Conservation (phyloP, 1,139 yeast species). For the Yamadazyma dendronema region DNA sequence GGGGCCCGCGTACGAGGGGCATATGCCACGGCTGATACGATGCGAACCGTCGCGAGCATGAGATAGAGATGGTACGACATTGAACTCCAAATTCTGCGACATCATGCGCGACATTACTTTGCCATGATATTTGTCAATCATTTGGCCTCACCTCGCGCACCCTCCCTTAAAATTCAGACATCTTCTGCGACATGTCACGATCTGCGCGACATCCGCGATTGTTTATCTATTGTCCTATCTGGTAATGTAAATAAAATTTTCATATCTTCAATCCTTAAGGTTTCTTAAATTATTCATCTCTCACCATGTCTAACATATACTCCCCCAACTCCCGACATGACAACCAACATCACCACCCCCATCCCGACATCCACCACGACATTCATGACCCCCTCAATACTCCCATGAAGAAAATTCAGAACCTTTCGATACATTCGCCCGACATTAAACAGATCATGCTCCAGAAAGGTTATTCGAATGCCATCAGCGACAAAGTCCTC, state of each 20-base stretch:
- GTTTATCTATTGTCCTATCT: constrained; percentile 1
- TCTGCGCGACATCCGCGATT: neutral
- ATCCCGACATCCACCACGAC: neutral
- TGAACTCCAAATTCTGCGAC: no score
- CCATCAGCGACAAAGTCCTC: constrained; percentile 39
- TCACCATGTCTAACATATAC: neutral
- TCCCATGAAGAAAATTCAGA: constrained; percentile 40
- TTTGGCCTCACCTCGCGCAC: no score
- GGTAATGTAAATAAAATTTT: neutral
- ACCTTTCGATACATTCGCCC: constrained; percentile 36
- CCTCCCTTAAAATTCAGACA: no score
- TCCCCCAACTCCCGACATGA: neutral
- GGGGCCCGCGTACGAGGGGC: no score
- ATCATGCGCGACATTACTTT: no score
- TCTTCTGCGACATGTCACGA: neutral
- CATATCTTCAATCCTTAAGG: no score
- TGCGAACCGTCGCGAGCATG: no score
- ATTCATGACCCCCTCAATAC: constrained; percentile 29
- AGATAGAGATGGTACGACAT: no score
- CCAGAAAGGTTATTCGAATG: constrained; percentile 41
- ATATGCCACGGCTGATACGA: no score
- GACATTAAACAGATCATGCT: constrained; percentile 28
- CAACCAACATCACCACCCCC: neutral
- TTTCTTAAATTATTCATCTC: neutral
- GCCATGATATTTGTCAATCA: no score